A percentile compares a stretch with the other conserved stretches of the same genome.
Evolutionary conservation across 352 stramenopile genomes (phyloP).

Genomic region (Pythium rishiriense): DNA sequence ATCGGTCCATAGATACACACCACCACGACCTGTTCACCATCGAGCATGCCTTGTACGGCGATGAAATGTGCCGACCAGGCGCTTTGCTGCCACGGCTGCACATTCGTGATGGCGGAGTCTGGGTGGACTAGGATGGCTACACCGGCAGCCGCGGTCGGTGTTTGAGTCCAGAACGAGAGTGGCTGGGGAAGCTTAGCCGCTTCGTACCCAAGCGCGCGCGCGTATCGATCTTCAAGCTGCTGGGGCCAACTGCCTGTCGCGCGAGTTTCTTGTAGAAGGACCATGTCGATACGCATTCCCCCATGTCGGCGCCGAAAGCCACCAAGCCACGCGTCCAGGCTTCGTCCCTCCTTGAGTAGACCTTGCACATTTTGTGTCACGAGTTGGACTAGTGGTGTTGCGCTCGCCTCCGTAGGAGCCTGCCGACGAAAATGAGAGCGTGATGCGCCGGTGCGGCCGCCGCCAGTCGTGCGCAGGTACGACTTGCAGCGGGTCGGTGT

Average conservation of each 20-base stretch:
- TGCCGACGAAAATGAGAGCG: no score
- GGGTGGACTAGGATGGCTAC: not conserved
- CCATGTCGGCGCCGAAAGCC: not conserved
- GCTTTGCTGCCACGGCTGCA: not conserved
- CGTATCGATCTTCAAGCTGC: not conserved
- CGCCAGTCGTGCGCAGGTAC: no score
- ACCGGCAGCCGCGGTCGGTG: not conserved
- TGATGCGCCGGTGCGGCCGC: no score
- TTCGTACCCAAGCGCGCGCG: not conserved
- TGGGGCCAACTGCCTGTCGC: not conserved
- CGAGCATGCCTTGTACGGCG: not conserved
- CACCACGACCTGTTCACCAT: not conserved
- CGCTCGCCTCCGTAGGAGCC: no score
- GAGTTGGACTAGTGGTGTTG: no score
- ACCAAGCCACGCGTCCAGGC: not conserved
- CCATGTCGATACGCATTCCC: not conserved
- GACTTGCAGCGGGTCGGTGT: not conserved
- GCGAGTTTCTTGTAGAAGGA: constrained; percentile 3
- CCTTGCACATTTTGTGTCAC: constrained; percentile 2
- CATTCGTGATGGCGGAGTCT: not conserved
- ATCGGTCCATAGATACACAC: not conserved
- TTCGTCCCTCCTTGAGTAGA: not conserved
- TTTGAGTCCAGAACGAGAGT: not conserved
- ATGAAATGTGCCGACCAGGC: not conserved
- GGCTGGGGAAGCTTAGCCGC: not conserved